Conservation (phyloP, 2,329 filamentous ascomycete genomes). For the Coniochaeta sp. region DNA sequence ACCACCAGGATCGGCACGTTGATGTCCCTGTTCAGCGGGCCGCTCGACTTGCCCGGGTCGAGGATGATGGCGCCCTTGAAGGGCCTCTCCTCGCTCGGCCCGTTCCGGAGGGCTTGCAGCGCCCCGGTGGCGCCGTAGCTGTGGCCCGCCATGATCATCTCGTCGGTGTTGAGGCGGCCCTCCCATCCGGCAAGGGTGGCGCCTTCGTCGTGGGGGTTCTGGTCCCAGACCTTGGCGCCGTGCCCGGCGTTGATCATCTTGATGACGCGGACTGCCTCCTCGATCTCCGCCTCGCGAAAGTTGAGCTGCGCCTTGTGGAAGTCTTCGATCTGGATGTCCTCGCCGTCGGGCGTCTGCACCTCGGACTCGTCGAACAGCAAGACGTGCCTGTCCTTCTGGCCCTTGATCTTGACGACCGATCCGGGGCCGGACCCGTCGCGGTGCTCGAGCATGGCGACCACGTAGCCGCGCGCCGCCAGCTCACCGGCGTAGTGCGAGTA, state of each 20-base stretch:
- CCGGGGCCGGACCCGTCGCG: conserved; percentile 44
- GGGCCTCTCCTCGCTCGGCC: conserved; percentile 30
- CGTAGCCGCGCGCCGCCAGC: conserved; percentile 38
- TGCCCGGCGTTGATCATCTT: conserved; percentile 29
- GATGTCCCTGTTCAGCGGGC: conserved; percentile 52
- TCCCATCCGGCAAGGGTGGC: conserved; percentile 40
- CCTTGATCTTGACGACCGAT: conserved; percentile 25
- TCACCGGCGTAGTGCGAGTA: conserved; percentile 45
- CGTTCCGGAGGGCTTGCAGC: conserved; percentile 49
- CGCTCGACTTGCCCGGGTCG: conserved; percentile 59
- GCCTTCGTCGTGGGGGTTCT: conserved; percentile 42
- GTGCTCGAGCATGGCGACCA: conserved; percentile 44
- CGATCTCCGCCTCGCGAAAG: conserved; percentile 43
- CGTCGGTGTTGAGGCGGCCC: conserved; percentile 44
- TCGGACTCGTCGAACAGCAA: conserved; percentile 29
- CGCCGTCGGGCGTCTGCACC: conserved; percentile 23
- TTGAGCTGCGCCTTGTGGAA: conserved; percentile 40
- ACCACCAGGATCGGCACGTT: conserved; percentile 52
- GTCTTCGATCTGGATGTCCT: conserved; percentile 17
- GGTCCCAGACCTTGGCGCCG: conserved; percentile 23
- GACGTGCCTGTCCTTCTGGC: conserved; percentile 18
- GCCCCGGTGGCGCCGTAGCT: conserved; percentile 61
- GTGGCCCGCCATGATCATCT: conserved; percentile 53
- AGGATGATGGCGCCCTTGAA: conserved; percentile 53
- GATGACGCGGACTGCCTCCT: conserved; percentile 34